phyloP scores from a whole-genome alignment of 75 land plant genomes.

The Larix kaempferi region DNA sequence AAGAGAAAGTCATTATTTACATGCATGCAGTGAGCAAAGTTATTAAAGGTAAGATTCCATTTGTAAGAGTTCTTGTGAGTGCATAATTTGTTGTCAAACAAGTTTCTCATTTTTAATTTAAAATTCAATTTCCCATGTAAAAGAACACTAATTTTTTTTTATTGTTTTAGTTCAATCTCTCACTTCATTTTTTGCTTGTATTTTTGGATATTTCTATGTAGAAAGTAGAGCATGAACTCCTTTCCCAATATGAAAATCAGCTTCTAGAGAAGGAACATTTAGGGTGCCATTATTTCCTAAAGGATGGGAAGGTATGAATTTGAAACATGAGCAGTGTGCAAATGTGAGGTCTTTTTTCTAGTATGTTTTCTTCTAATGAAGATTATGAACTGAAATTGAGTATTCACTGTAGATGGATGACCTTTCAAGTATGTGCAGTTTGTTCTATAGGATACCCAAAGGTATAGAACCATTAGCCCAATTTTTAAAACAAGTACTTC shows the following conservation, averaged over 20 bases:
- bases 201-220: conserved; percentile 9
- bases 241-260: conserved; percentile 51
- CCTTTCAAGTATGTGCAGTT: background rate
- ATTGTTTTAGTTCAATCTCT: background rate
- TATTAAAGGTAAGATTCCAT: conserved; percentile 44
- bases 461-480: background rate
- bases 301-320: conserved; percentile 73
- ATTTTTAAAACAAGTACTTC: background rate
- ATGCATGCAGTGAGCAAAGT: conserved; percentile 66
- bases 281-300: conserved; percentile 76
- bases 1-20: conserved; percentile 76
- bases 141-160: background rate
- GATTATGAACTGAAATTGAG: background rate
- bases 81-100: background rate
- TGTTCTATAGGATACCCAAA: background rate
- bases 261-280: conserved; percentile 50
- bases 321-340: background rate
- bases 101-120: background rate
- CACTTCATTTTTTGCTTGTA: too few relatives aligned
- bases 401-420: background rate
- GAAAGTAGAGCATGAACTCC: conserved; percentile 87
- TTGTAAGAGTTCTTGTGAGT: background rate
- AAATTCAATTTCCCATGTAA: background rate
- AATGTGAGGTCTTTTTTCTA: background rate
- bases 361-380: background rate